Percentiles rank a stretch among this genome's conserved stretches.
phyloP scores from a whole-genome alignment of 257 asterid genomes.

The Leonotis leonurus region DNA sequence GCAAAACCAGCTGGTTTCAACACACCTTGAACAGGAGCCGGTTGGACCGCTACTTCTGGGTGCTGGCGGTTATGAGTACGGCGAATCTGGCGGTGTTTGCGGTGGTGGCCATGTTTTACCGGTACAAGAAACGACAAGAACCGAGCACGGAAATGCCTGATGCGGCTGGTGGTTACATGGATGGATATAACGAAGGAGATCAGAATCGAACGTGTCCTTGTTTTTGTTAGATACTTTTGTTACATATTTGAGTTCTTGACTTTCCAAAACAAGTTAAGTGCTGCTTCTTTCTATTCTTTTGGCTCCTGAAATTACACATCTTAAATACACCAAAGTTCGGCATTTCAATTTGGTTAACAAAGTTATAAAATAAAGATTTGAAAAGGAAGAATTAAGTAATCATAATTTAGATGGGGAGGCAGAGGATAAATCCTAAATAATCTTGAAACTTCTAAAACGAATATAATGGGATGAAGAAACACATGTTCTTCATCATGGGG shows the following conservation, averaged over 20 bases:
- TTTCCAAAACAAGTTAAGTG: no score
- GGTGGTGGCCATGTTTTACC: slow-evolving; percentile 20
- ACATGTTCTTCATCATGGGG: no score
- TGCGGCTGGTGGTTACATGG: neutral
- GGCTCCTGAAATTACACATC: no score
- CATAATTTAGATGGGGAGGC: no score
- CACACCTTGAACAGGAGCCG: slow-evolving; percentile 43
- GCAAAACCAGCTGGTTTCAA: slow-evolving; percentile 45
- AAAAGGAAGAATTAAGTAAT: no score
- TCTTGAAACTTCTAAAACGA: no score
- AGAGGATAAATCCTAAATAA: no score
- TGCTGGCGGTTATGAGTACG: slow-evolving; percentile 34
- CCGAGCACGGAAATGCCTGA: neutral
- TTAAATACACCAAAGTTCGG: no score
- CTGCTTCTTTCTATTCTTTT: neutral
- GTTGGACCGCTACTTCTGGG: slow-evolving; percentile 52
- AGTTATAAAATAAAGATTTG: no score
- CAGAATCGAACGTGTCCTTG: neutral
- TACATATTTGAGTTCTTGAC: no score
- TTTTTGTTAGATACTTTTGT: neutral
- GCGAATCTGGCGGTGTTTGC: slow-evolving; percentile 26
- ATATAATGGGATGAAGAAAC: no score
- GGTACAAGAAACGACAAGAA: slow-evolving; percentile 10
- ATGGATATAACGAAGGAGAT: neutral
- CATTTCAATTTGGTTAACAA: no score